Base-by-base conservation (phyloP, 176 grass and related monocot genomes). In the Hordeum marinum region DNA sequence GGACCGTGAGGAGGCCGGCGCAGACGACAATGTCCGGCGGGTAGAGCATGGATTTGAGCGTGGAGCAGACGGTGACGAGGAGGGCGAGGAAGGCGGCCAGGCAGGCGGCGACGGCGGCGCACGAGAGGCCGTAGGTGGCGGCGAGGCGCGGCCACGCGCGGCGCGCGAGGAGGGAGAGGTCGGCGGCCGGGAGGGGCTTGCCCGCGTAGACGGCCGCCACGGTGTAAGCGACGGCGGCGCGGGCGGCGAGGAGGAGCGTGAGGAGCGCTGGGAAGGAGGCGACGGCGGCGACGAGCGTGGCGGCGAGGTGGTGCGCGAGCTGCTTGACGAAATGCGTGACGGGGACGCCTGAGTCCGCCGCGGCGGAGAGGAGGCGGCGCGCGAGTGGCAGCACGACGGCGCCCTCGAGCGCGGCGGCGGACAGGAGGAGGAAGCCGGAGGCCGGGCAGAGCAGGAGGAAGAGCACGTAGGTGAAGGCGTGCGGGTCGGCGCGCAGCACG, bases 381-480 rank as follows among this genome's bases (percentile, higher is more conserved):
- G 96, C 85, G 7, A 98, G 89, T 13, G 91, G 79, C 43, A 83
- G 50, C 77, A 88, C 90, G 36, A 74, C 24, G 7, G 96, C 13
- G 0, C 78, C 79, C 9, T 89, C 91, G 11, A 92, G 82, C 77
- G 94, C 76, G 31, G 91, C 77, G 60, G 84, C 87, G 80, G 89
- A 98, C 70, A 98, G 88, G 74, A 90, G 93, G 80, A 98, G 84
- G 79, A 80, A 78, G 6, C 89, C 89, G 14, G 96, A 94, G 57
- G 92, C 96, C 61, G 96, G 96, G 85, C 93, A 98, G 73, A 98
- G 85, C 82, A 98, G 87, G 72, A 95, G 89, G 89, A 89, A 88
- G 55, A 98, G 93, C 52, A 88, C 78, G 55, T 88, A 83, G 40
- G 89, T 90, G 89, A 98, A 98, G 25, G 86, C 76, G 81, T 92